Base-by-base conservation (phyloP, 768 basidiomycete genomes). In the Clitopilus hobsonii region DNA sequence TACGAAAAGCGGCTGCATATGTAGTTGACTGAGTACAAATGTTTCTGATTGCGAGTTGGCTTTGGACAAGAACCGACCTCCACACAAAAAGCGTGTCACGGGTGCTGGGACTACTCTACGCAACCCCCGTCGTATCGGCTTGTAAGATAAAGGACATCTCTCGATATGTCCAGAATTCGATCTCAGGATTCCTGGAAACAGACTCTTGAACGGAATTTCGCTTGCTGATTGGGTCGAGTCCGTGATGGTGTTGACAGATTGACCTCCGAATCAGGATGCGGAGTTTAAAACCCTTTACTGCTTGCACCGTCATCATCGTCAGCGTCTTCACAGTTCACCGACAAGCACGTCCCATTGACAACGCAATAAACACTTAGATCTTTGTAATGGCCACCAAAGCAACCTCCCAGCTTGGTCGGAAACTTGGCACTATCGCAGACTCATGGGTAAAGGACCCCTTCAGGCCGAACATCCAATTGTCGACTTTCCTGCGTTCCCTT, bases 361-460 rank as follows among this genome's bases (percentile, higher is more conserved):
- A 36, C 32, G 32, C 32, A 11, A 14, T 14, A 14, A 14, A 3
- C 10, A 36, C 32, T 3, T n/a, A n/a, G 3, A 11, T 36, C 2
- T 11, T 65, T 62, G 60, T 63, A 23, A 49, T 67, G 13, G 26
- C 25, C 49, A 54, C 61, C n/a, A 56, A 56, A 53, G 57, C 57
- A 25, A 56, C 66, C 26, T 64, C 63, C 53, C 76, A 74, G 57
- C 65, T 81, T 13, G 69, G 76, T 0, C 74, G 77, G 55, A 78
- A 80, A 62, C 75, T 91, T 58, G 69, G 67, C 38, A 62, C 69
- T 8, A 78, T 90, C 49, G 87, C 86, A 0, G 69, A 78, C 38
- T 66, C 76, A 32, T 93, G 90, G 88, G 78, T 81, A 14, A 70
- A 69, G 11, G 90, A 93, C 61, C 88, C 88, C 0, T 88, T 92